A percentile compares a stretch with the other conserved stretches of the same genome.
Evolutionary conservation across 2,329 filamentous ascomycete genomes (phyloP).

Genomic region (Emergomyces orientalis): DNA sequence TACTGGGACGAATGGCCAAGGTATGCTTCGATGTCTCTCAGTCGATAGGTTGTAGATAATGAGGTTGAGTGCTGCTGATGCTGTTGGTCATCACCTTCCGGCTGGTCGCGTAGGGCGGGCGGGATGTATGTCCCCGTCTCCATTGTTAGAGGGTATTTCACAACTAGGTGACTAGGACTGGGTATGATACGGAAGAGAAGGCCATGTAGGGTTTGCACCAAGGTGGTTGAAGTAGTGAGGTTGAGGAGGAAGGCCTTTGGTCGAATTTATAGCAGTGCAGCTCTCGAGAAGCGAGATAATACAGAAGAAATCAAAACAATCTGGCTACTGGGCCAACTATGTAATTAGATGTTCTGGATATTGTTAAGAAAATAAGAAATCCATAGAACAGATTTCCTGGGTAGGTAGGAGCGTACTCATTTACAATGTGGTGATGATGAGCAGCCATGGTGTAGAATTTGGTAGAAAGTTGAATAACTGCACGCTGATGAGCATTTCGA

Average conservation of each 20-base stretch:
- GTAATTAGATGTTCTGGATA: not conserved
- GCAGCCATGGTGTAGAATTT: not conserved
- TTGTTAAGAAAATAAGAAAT: not conserved
- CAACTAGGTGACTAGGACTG: not conserved
- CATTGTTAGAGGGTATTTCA: not conserved
- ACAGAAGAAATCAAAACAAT: not conserved
- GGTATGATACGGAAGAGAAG: not conserved
- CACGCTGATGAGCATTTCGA: not conserved
- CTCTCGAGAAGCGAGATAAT: not conserved
- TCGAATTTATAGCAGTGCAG: not conserved
- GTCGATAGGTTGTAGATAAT: not conserved
- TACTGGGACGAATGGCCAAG: conserved; percentile 3
- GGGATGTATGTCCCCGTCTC: conserved; percentile 9
- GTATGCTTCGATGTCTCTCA: conserved; percentile 4
- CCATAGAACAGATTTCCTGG: not conserved
- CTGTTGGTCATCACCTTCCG: not conserved
- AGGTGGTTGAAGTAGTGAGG: not conserved
- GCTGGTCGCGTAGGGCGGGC: conserved; percentile 6
- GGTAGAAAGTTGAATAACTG: not conserved
- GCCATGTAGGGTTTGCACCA: not conserved
- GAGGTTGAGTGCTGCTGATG: not conserved
- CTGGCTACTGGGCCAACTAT: not conserved
- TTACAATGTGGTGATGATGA: not conserved
- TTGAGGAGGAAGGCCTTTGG: not conserved
- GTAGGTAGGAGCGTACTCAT: not conserved